Evolutionary conservation across 2,329 filamentous ascomycete genomes (phyloP).

Genomic region (Trichoderma pleuroti): DNA sequence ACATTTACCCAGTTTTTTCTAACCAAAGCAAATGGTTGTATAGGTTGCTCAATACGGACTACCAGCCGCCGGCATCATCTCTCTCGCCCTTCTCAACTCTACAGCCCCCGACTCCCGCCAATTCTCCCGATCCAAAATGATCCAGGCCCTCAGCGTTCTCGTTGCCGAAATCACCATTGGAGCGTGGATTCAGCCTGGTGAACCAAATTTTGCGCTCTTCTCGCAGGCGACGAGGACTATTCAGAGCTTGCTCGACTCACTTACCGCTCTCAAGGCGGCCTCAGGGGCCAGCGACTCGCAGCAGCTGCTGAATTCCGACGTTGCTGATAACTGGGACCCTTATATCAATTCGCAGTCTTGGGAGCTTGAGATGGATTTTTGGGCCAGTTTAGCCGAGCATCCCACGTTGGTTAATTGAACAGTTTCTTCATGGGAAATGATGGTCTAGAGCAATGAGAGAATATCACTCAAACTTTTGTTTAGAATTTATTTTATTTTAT

Average conservation of each 20-base stretch:
- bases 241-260: constrained; percentile 11
- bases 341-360: constrained; percentile 13
- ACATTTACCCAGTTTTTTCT: not conserved
- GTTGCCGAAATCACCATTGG: constrained; percentile 13
- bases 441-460: not conserved
- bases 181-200: constrained; percentile 10
- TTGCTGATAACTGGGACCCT: constrained; percentile 4
- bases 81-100: constrained; percentile 1
- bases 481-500: not conserved
- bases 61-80: constrained; percentile 10
- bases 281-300: not conserved
- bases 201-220: constrained; percentile 14
- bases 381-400: constrained; percentile 12
- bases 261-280: not conserved
- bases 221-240: constrained; percentile 12
- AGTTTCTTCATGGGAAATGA: not conserved
- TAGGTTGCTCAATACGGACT: constrained; percentile 12
- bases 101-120: not conserved
- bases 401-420: constrained; percentile 4
- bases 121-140: constrained; percentile 14
- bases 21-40: not conserved
- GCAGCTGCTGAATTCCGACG: not conserved
- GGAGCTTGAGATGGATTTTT: constrained; percentile 16
- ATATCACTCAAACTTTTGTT: not conserved
- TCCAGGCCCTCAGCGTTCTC: constrained; percentile 10